These are phyloP conservation scores for Lepidium didymum DNA, from an alignment of 345 rosid genomes.

Conservation along the genomic window DNA sequence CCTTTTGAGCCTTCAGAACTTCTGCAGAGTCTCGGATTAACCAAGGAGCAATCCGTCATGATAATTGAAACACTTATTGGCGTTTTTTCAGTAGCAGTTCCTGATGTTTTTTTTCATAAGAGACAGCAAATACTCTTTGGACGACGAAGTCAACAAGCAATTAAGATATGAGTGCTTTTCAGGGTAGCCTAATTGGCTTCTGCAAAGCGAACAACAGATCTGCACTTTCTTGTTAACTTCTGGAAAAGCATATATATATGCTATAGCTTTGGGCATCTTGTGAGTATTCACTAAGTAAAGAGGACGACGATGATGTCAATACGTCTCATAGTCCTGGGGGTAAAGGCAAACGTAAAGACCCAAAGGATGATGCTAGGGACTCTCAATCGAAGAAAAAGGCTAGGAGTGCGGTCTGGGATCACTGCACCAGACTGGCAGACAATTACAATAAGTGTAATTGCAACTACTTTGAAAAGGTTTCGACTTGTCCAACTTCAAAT, in stretches of 20 bases:
- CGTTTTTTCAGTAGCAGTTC: constrained; percentile 24
- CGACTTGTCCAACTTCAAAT: too few relatives aligned
- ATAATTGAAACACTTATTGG: constrained; percentile 46
- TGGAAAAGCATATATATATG: constrained; percentile 27
- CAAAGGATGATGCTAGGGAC: too few relatives aligned
- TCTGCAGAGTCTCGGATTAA: constrained; percentile 45
- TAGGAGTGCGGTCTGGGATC: too few relatives aligned
- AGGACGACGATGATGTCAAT: too few relatives aligned
- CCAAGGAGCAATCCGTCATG: constrained; percentile 46
- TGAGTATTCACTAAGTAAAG: too few relatives aligned
- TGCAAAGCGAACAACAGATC: constrained; percentile 64
- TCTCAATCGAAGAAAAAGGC: too few relatives aligned
- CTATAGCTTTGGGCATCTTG: constrained; percentile 25
- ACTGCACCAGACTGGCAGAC: too few relatives aligned
- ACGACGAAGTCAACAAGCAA: constrained; percentile 46
- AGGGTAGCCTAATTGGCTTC: constrained; percentile 53
- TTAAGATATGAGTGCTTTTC: constrained; percentile 45
- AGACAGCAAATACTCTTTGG: constrained; percentile 54
- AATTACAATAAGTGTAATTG: too few relatives aligned
- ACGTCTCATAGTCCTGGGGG: too few relatives aligned
- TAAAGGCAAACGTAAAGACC: too few relatives aligned
- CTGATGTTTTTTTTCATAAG: constrained; percentile 37
- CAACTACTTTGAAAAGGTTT: too few relatives aligned
- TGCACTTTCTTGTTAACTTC: constrained; percentile 40
- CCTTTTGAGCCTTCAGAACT: constrained; percentile 31